Conservation (phyloP, 164 flowering plant genomes). For the Berberis thunbergii region DNA sequence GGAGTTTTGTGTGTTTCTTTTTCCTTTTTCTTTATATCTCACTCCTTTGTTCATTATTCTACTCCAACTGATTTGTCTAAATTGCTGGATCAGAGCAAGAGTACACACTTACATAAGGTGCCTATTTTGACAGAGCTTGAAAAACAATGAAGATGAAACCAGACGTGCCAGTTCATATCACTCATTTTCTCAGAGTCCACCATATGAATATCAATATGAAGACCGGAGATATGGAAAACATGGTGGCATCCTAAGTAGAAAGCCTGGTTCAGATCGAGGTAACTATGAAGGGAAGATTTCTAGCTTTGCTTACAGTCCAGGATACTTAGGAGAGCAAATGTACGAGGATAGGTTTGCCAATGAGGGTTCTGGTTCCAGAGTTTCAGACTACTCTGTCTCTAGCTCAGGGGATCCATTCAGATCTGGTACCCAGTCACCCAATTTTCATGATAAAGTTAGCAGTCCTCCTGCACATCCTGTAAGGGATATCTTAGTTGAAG, state of each 20-base stretch:
- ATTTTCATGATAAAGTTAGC: constrained; percentile 39
- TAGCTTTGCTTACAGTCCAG: constrained; percentile 70
- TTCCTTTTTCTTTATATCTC: too few species aligned
- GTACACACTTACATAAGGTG: constrained; percentile 8
- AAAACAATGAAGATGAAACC: constrained; percentile 51
- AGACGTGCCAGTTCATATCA: constrained; percentile 97
- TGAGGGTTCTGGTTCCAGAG: constrained; percentile 58
- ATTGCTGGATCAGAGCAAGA: not conserved
- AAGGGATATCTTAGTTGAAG: constrained; percentile 33
- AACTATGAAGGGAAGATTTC: constrained; percentile 58
- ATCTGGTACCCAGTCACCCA: constrained; percentile 56
- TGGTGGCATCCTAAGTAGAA: constrained; percentile 52
- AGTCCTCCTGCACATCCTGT: constrained; percentile 41
- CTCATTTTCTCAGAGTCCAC: constrained; percentile 98
- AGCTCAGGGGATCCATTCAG: constrained; percentile 69
- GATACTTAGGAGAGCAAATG: constrained; percentile 42
- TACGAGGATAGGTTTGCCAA: constrained; percentile 68
- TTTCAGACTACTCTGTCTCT: constrained; percentile 61
- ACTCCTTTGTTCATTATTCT: not conserved
- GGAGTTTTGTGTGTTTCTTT: too few species aligned
- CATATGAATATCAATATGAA: constrained; percentile 95
- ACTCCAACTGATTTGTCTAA: not conserved
- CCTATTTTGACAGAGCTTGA: constrained; percentile 30
- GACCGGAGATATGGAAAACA: constrained; percentile 81
- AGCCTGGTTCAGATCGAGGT: constrained; percentile 85